A percentile compares a stretch with the other conserved stretches of the same genome.
Evolutionary conservation across 352 stramenopile genomes (phyloP).

Genomic region (Phytophthora sansomeana): DNA sequence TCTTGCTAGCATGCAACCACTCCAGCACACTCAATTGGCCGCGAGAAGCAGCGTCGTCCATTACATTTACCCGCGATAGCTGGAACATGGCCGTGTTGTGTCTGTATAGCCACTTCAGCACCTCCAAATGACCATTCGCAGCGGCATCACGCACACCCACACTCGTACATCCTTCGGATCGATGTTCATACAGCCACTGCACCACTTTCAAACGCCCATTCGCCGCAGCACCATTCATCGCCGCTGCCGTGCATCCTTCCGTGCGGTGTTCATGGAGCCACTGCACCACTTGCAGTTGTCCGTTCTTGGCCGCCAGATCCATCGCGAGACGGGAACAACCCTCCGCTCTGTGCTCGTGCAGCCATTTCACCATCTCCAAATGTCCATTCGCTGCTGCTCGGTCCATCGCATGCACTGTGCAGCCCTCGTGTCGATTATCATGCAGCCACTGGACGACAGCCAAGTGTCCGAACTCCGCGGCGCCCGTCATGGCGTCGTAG

Average conservation of each 20-base stretch:
- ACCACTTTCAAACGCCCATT: conserved; percentile 55
- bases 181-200: conserved; percentile 47
- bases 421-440: conserved; percentile 35
- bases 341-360: conserved; percentile 37
- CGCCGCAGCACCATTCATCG: conserved; percentile 38
- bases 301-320: not conserved
- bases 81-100: conserved; percentile 37
- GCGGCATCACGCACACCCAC: conserved; percentile 43
- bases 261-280: conserved; percentile 43
- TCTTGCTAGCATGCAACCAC: conserved; percentile 40
- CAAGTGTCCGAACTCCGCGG: conserved; percentile 50
- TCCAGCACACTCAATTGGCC: conserved; percentile 42
- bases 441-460: conserved; percentile 50
- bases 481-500: conserved; percentile 44
- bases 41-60: conserved; percentile 48
- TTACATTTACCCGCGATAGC: conserved; percentile 35
- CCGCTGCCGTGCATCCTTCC: conserved; percentile 43
- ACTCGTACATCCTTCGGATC: conserved; percentile 38
- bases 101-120: conserved; percentile 53
- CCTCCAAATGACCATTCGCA: conserved; percentile 50
- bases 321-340: not conserved
- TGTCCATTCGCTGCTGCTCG: conserved; percentile 50
- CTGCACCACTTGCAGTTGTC: conserved; percentile 4
- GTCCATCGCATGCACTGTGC: conserved; percentile 57
- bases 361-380: conserved; percentile 56